Percentiles rank a stretch among this genome's conserved stretches.
Evolutionary conservation across 257 asterid genomes (phyloP).

Genomic region (Phtheirospermum japonicum): DNA sequence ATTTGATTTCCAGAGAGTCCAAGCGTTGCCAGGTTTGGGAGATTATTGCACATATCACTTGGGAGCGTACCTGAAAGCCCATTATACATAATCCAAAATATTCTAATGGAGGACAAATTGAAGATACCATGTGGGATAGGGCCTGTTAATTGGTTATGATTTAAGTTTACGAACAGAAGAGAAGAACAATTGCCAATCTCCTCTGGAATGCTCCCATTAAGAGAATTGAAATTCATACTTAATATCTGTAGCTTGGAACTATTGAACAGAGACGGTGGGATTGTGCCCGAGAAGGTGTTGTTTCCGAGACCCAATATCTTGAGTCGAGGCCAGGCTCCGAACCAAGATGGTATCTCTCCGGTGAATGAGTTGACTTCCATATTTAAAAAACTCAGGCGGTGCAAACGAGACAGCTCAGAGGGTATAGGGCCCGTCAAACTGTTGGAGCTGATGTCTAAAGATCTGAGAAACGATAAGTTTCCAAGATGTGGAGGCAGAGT

Average conservation of each 20-base stretch:
- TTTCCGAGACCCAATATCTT: conserved; percentile 5
- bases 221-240: neutral
- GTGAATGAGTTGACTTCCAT: neutral
- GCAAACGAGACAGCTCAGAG: conserved; percentile 8
- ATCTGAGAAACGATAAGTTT: conserved; percentile 25
- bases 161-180: neutral
- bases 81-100: neutral
- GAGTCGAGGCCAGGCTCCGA: conserved; percentile 19
- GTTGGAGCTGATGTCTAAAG: conserved; percentile 21
- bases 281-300: neutral
- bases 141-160: neutral
- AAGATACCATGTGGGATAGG: neutral
- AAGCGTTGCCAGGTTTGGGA: conserved; percentile 13
- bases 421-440: conserved; percentile 21
- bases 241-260: neutral
- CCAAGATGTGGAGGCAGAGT: conserved; percentile 28
- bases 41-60: conserved; percentile 14
- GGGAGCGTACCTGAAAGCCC: neutral
- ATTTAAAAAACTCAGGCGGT: neutral
- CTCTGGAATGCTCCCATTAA: neutral
- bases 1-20: conserved; percentile 19
- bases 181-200: neutral
- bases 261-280: no score
- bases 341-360: conserved; percentile 24
- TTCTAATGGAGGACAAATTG: neutral